Conservation (phyloP, 2,329 filamentous ascomycete genomes). For the Dryadomyces quercus-mongolicae region DNA sequence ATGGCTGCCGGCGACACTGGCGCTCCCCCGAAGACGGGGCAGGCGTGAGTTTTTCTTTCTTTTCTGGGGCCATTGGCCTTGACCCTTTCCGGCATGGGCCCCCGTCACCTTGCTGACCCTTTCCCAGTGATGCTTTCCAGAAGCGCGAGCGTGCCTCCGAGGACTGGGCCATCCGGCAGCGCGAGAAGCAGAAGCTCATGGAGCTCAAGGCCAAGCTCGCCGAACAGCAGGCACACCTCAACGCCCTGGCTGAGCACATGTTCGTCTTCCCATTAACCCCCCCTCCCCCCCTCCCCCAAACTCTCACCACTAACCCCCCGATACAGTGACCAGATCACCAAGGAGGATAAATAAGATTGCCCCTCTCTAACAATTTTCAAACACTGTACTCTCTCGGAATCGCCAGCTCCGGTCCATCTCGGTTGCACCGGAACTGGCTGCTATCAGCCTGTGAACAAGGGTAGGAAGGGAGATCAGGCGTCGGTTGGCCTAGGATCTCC, state of each 20-base stretch:
- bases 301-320: no score
- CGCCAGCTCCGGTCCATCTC: not conserved
- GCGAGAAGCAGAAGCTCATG: conserved; percentile 82
- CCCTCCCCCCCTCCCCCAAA: no score
- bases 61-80: not conserved
- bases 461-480: not conserved
- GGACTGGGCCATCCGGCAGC: conserved; percentile 71
- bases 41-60: conserved; percentile 30
- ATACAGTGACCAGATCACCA: conserved; percentile 65
- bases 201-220: conserved; percentile 61
- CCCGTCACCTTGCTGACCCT: not conserved
- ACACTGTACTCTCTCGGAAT: not conserved
- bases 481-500: not conserved
- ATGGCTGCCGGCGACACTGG: conserved; percentile 64
- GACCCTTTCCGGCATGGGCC: not conserved
- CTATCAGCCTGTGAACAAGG: not conserved
- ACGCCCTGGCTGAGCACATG: conserved; percentile 82
- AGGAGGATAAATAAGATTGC: conserved; percentile 44
- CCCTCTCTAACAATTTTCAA: no score
- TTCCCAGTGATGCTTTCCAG: conserved; percentile 72
- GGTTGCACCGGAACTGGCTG: not conserved
- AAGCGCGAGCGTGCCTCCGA: conserved; percentile 82
- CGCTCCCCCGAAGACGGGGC: conserved; percentile 38
- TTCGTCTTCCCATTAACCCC: conserved; percentile 29
- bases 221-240: conserved; percentile 71